Base-by-base conservation (phyloP, 257 asterid species). In the Perilla frutescens region DNA sequence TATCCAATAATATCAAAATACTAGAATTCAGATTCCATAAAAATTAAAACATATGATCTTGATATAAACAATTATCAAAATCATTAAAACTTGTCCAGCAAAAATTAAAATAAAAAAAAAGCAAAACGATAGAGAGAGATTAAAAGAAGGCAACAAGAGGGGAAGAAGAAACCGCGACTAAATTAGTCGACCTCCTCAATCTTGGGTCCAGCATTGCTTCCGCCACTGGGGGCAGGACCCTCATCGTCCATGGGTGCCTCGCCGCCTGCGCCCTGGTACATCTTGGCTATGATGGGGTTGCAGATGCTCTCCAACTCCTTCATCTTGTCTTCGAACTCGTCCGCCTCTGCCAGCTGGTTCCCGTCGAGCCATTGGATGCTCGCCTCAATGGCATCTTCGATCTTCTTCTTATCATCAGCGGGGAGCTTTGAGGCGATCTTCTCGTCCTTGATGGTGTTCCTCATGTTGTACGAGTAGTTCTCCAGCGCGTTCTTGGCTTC, bases 291-390 rank as follows among this genome's bases (percentile, higher is more conserved):
- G 47, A 90, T 88, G 0, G 96, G 96, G 76, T 90, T 90, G 89
- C 96, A 90, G 60, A 90, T 74, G 72, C 91, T 73, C 87, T 90
- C 96, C 57, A 90, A 55, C 84, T 90, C 96, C 83, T 90, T 88
- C 93, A 90, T 88, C 74, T 90, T 90, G 87, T 90, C 96, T 76
- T 90, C 96, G 47, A 90, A 88, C 80, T 90, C 96, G 3, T 88
- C 95, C 0, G 93, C 79, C 82, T 90, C 96, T 0, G 90, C 96
- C 1, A 90, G 86, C 84, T 90, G 95, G 91, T 90, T 90, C 4
- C 84, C 81, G 1, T 90, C 96, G 0, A 90, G 75, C 96, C 96
- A 90, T 44, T 84, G 93, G 64, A 90, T 88, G 70, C 78, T 54
- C 40, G 63, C 59, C 68, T 90, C 96, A 5, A 90, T 85, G 0